These are phyloP conservation scores for Plasmodium reichenowi DNA, from an alignment of 169 alveolate genomes.

Conservation along the genomic window DNA sequence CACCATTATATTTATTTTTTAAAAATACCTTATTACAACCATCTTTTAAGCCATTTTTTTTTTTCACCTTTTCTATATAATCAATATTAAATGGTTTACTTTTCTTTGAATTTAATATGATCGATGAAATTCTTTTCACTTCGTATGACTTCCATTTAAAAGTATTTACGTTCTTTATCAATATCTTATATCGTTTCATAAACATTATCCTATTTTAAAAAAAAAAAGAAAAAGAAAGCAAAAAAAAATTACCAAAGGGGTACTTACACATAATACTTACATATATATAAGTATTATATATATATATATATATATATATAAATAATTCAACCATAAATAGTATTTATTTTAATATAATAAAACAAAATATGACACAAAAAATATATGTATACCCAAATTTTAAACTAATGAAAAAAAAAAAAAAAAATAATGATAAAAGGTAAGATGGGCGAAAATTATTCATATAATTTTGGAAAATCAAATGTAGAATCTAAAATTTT, in stretches of 20 bases:
- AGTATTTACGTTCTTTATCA: slow-evolving; percentile 6
- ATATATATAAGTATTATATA: too few species aligned
- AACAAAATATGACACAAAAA: too few species aligned
- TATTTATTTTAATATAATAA: too few species aligned
- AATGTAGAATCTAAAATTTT: too few species aligned
- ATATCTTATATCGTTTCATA: slow-evolving; percentile 20
- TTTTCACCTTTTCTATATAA: slow-evolving; percentile 8
- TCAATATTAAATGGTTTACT: slow-evolving; percentile 50
- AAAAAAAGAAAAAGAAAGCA: slow-evolving; percentile 12
- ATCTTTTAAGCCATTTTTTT: neutral
- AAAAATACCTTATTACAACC: neutral
- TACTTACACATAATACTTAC: neutral
- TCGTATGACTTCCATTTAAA: neutral
- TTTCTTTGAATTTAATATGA: slow-evolving; percentile 4
- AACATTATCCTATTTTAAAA: slow-evolving; percentile 19
- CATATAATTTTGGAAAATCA: too few species aligned
- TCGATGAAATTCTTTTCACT: slow-evolving; percentile 8
- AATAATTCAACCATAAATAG: too few species aligned
- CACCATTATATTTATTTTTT: neutral
- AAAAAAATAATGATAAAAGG: too few species aligned
- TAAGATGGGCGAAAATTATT: too few species aligned
- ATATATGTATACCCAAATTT: too few species aligned
- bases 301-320: too few species aligned
- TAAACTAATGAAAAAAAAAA: too few species aligned
- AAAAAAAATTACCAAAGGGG: neutral